These are phyloP conservation scores for Scytalidium lignicola DNA, from an alignment of 2,329 filamentous ascomycete genomes.

Conservation along the genomic window DNA sequence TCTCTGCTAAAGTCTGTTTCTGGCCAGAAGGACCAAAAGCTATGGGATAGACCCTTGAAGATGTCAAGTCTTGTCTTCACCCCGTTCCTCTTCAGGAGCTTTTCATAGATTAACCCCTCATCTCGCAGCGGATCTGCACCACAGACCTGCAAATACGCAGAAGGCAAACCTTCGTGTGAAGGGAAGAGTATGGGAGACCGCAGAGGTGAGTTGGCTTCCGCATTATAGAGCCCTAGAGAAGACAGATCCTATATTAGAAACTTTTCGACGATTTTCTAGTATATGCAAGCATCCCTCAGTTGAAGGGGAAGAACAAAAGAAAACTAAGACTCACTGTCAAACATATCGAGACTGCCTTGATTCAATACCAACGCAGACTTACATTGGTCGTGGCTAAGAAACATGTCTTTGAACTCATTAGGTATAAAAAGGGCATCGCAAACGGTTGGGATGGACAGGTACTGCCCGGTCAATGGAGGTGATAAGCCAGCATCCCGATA, in stretches of 20 bases:
- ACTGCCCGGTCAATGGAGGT: constrained; percentile 41
- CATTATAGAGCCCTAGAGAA: constrained; percentile 8
- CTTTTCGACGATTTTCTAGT: too few relatives aligned
- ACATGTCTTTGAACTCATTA: constrained; percentile 34
- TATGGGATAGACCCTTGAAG: constrained; percentile 18
- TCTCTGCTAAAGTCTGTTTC: too few relatives aligned
- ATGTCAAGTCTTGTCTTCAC: neutral
- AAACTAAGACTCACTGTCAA: constrained; percentile 8
- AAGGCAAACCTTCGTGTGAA: constrained; percentile 23
- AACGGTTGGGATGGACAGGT: constrained; percentile 36
- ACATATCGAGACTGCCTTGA: constrained; percentile 18
- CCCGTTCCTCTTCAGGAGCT: neutral
- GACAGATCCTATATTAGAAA: too few relatives aligned
- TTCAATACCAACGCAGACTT: constrained; percentile 30
- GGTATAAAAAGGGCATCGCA: constrained; percentile 9
- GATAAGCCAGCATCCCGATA: constrained; percentile 35
- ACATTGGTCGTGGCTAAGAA: constrained; percentile 38
- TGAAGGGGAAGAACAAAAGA: too few relatives aligned
- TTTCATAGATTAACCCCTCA: constrained; percentile 11
- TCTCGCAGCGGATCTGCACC: constrained; percentile 24
- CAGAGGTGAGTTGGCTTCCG: constrained; percentile 21
- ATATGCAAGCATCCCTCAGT: too few relatives aligned
- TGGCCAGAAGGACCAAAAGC: too few relatives aligned
- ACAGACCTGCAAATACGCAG: constrained; percentile 22
- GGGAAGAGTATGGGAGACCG: constrained; percentile 28